Base-by-base conservation (phyloP, 495 filamentous ascomycete genomes). In the Neurospora tetraspora region DNA sequence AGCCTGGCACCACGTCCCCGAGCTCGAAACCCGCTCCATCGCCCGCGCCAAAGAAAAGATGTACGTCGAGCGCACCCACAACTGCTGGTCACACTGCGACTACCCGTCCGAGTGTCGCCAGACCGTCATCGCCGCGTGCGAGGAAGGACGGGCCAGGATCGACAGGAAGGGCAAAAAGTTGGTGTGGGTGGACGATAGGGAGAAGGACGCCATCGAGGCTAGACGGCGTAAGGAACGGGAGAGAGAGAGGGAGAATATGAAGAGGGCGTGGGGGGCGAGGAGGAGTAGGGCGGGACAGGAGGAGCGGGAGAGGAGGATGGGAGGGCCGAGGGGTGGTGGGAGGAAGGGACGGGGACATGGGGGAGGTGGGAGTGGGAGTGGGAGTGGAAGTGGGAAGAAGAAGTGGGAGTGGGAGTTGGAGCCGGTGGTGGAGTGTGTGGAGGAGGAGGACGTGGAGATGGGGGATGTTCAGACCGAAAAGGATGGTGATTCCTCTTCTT, bases 51-150 rank as follows among this genome's bases (percentile, higher is more conserved):
- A 79, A 69, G 76, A 82, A 36, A 59, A 23, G 12, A 74, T 78
- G 43, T 84, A 78, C 34, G 45, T 77, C 31, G 18, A 53, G 5
- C 71, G 70, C 10, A 59, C 69, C 39, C 77, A 84, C 39, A 71
- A 82, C 74, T 87, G 85, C 74, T 80, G 74, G 76, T 11, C 71
- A 0, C 81, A 85, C 71, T 87, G 84, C 70, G 81, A 85, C 70
- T 85, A 74, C 31, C 85, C 84, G 2, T 78, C 76, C 9, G 81
- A 87, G 73, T 87, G 84, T 68, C 72, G 77, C 12, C 78, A 83
- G 23, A 74, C 40, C 0, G 12, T 74, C 11, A 72, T 69, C 59
- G 47, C n/a, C 1, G 74, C 78, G 10, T 74, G 42, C 14, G 37
- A 31, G 10, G 53, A 71, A 65, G 72, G 73, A 0, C 68, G 75